Evolutionary conservation across 768 basidiomycete genomes (phyloP), one percentile per base, ranked within the genome.

Genomic region (Naganishia vaughanmartiniae): DNA sequence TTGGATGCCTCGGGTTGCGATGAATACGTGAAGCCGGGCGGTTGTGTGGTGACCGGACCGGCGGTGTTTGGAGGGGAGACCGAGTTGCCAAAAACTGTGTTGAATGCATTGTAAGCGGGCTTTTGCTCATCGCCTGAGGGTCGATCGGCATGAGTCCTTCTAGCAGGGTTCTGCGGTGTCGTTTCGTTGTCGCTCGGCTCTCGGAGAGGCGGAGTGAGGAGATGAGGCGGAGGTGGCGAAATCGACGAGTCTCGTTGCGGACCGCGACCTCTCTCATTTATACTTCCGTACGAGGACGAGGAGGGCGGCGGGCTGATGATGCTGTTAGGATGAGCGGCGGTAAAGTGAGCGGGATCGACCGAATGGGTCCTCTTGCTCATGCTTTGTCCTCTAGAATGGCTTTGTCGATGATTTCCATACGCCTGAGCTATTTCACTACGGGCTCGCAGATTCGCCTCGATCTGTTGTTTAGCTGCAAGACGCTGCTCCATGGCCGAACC

Each of bases 401-500:
- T 57, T 57, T 34, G 56, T 33, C 56, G 56, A 36, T 19, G 3
- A 19, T 33, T 31, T 21, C 56, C 56, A 24, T 33, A 57, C 31
- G 24, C 33, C 21, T 57, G 56, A 12, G 56, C 56, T 34, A 57
- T 57, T 28, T 48, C 60, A 46, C 60, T 65, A 7, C 60, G 39
- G 2, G 60, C 60, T 21, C 60, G 60, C 12, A 65, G 39, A 28
- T 69, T 69, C 39, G 68, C 68, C 34, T 69, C 68, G 42, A 69
- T 69, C 31, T 69, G 68, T 21, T 69, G 68, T 56, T 60, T 69
- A 14, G 68, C 68, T 31, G 57, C 68, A 31, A 46, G 55, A 11
- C 68, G 68, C 48, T 69, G 68, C 57, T 69, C 68, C 30, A 58
- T 46, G 10, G 68, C 68, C 36, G 55, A 60, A 21, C 56, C 56